Evolutionary conservation across 345 rosid genomes (phyloP).

Genomic region (Gossypium bickii): DNA sequence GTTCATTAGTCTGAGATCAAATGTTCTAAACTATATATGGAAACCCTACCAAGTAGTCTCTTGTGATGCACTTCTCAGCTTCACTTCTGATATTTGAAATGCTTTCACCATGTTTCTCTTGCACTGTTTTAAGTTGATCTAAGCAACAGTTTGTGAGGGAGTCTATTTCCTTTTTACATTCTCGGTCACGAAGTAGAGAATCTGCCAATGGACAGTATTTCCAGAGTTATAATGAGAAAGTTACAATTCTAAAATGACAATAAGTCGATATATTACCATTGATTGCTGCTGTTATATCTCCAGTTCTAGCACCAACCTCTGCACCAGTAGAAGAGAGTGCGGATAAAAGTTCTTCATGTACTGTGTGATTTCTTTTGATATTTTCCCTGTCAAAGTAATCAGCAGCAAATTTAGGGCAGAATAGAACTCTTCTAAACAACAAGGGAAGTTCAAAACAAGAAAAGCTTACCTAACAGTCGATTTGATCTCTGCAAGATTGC

Average conservation of each 20-base stretch:
- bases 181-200: conserved; percentile 47
- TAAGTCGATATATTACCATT: conserved; percentile 40
- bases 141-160: conserved; percentile 43
- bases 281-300: conserved; percentile 38
- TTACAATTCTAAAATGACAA: background rate
- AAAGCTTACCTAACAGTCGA: conserved; percentile 7
- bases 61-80: conserved; percentile 64
- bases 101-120: conserved; percentile 56
- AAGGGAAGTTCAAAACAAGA: background rate
- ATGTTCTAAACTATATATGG: background rate
- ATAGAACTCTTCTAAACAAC: too few species aligned
- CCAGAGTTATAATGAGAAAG: background rate
- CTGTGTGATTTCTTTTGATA: conserved; percentile 27
- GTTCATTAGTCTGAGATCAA: too few species aligned
- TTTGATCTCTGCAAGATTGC: conserved; percentile 28
- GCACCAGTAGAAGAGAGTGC: conserved; percentile 40
- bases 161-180: conserved; percentile 42
- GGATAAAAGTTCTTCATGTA: conserved; percentile 44
- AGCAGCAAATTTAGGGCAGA: background rate
- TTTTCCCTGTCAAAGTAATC: conserved; percentile 39
- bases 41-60: conserved; percentile 65
- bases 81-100: conserved; percentile 50
- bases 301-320: conserved; percentile 38
- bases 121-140: conserved; percentile 47
- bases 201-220: conserved; percentile 33